phyloP scores from a whole-genome alignment of 2,329 filamentous ascomycete species.

The Neonectria punicea region DNA sequence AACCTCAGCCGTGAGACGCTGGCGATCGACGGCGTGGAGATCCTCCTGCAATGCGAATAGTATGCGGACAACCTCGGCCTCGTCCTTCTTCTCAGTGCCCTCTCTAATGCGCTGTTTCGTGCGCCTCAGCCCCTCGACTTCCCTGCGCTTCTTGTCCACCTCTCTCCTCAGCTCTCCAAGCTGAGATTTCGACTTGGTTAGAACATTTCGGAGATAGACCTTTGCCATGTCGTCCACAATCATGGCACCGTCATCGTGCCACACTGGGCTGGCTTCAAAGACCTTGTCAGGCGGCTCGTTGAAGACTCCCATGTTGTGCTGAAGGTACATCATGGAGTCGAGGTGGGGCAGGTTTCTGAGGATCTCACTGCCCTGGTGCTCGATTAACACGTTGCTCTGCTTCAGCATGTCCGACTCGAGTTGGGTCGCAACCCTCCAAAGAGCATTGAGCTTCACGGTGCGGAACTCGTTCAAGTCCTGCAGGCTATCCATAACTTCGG shows the following conservation, averaged over 20 bases:
- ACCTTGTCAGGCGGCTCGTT: slow-evolving; percentile 85
- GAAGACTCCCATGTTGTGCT: slow-evolving; percentile 86
- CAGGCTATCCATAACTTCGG: slow-evolving; percentile 90
- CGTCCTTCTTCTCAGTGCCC: slow-evolving; percentile 88
- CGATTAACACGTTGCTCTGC: slow-evolving; percentile 76
- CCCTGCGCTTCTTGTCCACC: slow-evolving; percentile 84
- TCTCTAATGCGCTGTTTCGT: slow-evolving; percentile 81
- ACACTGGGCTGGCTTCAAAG: slow-evolving; percentile 95
- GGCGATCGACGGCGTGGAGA: slow-evolving; percentile 85
- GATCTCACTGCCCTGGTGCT: slow-evolving; percentile 82
- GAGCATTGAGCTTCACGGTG: slow-evolving; percentile 81
- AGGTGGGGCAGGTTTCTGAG: slow-evolving; percentile 86
- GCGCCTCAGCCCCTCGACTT: slow-evolving; percentile 82
- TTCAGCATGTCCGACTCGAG: slow-evolving; percentile 84
- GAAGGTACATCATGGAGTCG: slow-evolving; percentile 98
- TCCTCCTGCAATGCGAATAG: slow-evolving; percentile 87
- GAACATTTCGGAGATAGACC: slow-evolving; percentile 88
- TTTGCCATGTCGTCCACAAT: slow-evolving; percentile 88
- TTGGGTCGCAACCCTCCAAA: slow-evolving; percentile 84
- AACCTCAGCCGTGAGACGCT: slow-evolving; percentile 87
- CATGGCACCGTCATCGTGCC: slow-evolving; percentile 93
- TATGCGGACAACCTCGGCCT: slow-evolving; percentile 84
- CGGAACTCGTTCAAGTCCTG: slow-evolving; percentile 94
- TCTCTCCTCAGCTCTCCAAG: slow-evolving; percentile 83
- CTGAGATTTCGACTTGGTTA: slow-evolving; percentile 89